A percentile compares a stretch with the other conserved stretches of the same genome.
Evolutionary conservation across 2,329 filamentous ascomycete genomes (phyloP).

Genomic region (Ophiostoma himal-ulmi): DNA sequence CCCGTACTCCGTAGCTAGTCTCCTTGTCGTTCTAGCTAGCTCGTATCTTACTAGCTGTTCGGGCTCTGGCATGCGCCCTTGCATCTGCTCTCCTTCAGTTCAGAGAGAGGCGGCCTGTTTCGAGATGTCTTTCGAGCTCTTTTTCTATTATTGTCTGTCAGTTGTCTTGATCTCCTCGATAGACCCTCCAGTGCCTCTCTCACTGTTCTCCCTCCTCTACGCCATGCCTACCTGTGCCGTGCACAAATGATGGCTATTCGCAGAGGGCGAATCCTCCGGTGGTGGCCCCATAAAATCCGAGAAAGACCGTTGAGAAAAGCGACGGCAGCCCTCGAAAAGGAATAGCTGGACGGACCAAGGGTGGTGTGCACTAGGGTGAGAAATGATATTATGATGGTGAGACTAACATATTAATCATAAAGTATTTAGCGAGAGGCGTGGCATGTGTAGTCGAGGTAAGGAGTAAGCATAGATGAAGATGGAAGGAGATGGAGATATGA

Average conservation of each 20-base stretch:
- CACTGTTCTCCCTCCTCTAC: neutral
- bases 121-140: neutral
- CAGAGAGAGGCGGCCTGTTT: neutral
- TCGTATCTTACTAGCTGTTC: neutral
- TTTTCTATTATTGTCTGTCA: neutral
- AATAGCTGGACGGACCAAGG: conserved; percentile 35
- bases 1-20: neutral
- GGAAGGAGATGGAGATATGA: neutral
- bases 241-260: conserved; percentile 22
- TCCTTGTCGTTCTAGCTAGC: neutral
- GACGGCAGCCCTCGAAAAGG: conserved; percentile 32
- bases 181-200: neutral
- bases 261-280: conserved; percentile 44
- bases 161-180: neutral
- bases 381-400: neutral
- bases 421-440: neutral
- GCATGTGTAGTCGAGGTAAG: neutral
- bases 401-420: neutral
- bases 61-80: conserved; percentile 6
- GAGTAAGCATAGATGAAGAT: neutral
- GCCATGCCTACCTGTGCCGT: neutral
- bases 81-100: conserved; percentile 1
- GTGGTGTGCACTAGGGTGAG: conserved; percentile 12
- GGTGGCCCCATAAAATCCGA: conserved; percentile 40
- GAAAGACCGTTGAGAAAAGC: conserved; percentile 43